Conservation (phyloP, 2,329 filamentous ascomycete genomes). For the Pezicula radicicola region DNA sequence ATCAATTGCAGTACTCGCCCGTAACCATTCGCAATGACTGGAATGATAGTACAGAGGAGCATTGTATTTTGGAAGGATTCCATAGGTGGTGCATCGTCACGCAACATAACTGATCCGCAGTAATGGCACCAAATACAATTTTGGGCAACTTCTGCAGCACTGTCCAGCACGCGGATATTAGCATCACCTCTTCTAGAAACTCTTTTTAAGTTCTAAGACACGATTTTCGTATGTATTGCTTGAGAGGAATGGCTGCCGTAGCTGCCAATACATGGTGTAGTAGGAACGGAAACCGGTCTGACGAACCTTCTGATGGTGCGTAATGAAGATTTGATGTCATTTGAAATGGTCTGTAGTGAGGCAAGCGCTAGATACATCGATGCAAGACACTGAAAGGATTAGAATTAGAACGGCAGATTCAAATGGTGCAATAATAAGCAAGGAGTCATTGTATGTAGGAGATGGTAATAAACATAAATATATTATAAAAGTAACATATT, state of each 20-base stretch:
- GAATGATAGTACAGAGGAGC: constrained; percentile 55
- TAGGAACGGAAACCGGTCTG: too few relatives aligned
- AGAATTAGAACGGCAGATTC: neutral
- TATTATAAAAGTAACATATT: too few relatives aligned
- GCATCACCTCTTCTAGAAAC: too few relatives aligned
- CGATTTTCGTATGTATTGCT: too few relatives aligned
- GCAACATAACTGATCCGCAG: constrained; percentile 41
- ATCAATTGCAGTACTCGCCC: constrained; percentile 50
- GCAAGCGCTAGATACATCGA: constrained; percentile 28
- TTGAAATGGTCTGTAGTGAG: constrained; percentile 24
- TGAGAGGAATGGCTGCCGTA: too few relatives aligned
- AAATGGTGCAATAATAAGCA: too few relatives aligned
- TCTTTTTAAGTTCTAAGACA: too few relatives aligned
- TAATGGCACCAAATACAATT: constrained; percentile 47
- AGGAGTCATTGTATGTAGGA: too few relatives aligned
- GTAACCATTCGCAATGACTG: constrained; percentile 56
- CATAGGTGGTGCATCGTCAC: constrained; percentile 38
- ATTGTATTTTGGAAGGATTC: constrained; percentile 56
- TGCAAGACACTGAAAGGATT: constrained; percentile 23
- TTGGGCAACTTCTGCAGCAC: constrained; percentile 31
- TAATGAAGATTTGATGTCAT: constrained; percentile 22
- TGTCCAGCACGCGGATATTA: neutral
- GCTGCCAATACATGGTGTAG: too few relatives aligned
- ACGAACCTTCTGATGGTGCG: constrained; percentile 15
- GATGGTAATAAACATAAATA: too few relatives aligned